Percentiles rank a stretch among this genome's conserved stretches.
Conservation (phyloP, 331 rosid genomes). For the Pyrus hybrid region DNA sequence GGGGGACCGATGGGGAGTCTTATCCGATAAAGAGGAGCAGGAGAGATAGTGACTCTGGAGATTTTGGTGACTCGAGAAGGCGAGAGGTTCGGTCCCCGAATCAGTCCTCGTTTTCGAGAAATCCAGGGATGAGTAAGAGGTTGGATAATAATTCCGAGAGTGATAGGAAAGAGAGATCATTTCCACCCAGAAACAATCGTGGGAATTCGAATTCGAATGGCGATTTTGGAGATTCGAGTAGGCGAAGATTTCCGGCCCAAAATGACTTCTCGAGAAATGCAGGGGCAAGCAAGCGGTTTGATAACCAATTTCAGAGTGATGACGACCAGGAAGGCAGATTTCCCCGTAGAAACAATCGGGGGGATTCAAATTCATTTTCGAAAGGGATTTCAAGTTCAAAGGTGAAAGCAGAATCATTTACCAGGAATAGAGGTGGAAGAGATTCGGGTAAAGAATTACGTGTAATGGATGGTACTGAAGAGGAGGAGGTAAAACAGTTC, state of each 20-base stretch:
- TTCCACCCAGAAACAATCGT: conserved; percentile 1
- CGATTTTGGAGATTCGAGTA: conserved; percentile 10
- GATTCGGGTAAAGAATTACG: conserved; percentile 12
- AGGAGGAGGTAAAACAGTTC: conserved; percentile 14
- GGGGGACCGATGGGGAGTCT: conserved; percentile 11
- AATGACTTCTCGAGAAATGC: conserved; percentile 12
- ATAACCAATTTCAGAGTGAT: background rate
- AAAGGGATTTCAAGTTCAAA: background rate
- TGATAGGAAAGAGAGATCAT: background rate
- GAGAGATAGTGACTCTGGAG: conserved; percentile 21
- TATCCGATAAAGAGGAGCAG: conserved; percentile 25
- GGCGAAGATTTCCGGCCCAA: conserved; percentile 13
- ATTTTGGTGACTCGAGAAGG: conserved; percentile 19
- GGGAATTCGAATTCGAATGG: background rate
- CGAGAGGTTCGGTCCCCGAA: background rate
- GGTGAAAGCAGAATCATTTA: conserved; percentile 10
- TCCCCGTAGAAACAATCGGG: background rate
- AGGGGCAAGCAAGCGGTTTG: conserved; percentile 1
- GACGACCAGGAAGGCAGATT: background rate
- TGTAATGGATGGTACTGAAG: conserved; percentile 22
- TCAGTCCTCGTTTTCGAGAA: conserved; percentile 13
- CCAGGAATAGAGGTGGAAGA: conserved; percentile 38
- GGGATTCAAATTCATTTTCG: background rate
- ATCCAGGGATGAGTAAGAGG: conserved; percentile 4
- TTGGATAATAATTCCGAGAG: background rate